These are phyloP conservation scores for Vitis hybrid DNA, from an alignment of 177 flowering plant genomes.

Conservation along the genomic window DNA sequence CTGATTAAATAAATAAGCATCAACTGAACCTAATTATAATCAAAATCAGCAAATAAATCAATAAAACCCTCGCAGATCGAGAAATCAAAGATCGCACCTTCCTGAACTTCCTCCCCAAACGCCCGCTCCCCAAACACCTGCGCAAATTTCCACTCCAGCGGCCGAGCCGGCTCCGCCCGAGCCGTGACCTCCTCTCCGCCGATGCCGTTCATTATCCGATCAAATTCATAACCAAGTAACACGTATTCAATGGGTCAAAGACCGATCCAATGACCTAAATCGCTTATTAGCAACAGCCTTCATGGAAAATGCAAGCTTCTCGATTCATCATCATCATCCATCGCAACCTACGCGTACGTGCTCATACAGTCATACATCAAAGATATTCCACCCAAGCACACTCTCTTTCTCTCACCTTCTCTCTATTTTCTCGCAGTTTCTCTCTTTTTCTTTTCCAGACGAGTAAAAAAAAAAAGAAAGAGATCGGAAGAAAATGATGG, in stretches of 20 bases:
- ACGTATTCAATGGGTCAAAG: no score
- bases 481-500: slow-evolving; percentile 23
- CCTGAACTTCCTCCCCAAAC: slow-evolving; percentile 62
- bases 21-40: neutral
- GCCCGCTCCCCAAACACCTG: slow-evolving; percentile 64
- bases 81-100: slow-evolving; percentile 30
- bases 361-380: neutral
- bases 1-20: neutral
- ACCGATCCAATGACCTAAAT: neutral
- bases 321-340: slow-evolving; percentile 15
- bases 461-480: neutral
- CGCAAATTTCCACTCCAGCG: slow-evolving; percentile 62
- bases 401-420: slow-evolving; percentile 8
- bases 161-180: slow-evolving; percentile 22
- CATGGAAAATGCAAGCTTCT: slow-evolving; percentile 14
- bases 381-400: neutral
- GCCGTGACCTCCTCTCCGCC: slow-evolving; percentile 18
- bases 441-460: neutral
- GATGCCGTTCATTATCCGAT: slow-evolving; percentile 31
- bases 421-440: slow-evolving; percentile 9
- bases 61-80: neutral
- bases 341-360: neutral
- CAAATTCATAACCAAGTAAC: neutral
- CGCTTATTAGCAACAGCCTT: slow-evolving; percentile 12
- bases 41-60: neutral